phyloP scores from a whole-genome alignment of 2,329 filamentous ascomycete species.

The Monosporascus sp. region DNA sequence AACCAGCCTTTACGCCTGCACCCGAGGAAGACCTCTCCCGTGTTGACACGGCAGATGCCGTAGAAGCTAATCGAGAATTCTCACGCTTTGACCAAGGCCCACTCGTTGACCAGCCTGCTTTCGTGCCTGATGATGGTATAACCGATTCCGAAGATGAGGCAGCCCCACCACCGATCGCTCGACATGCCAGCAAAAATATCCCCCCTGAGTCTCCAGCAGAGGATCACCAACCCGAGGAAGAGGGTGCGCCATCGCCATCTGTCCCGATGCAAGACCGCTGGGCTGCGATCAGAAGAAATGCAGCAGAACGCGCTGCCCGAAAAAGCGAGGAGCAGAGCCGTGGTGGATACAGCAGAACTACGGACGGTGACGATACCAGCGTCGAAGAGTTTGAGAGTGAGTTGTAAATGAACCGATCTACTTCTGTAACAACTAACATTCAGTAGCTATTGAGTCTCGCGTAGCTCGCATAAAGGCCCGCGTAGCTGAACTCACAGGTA shows the following conservation, averaged over 20 bases:
- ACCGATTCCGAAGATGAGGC: slow-evolving; percentile 43
- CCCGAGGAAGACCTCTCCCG: slow-evolving; percentile 49
- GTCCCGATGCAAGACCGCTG: slow-evolving; percentile 67
- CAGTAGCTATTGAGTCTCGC: slow-evolving; percentile 85
- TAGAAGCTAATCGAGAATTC: slow-evolving; percentile 56
- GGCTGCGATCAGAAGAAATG: slow-evolving; percentile 95
- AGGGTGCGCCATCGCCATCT: slow-evolving; percentile 24
- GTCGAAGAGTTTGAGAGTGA: slow-evolving; percentile 59
- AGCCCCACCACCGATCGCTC: slow-evolving; percentile 46
- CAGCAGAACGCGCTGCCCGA: slow-evolving; percentile 70
- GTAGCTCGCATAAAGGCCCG: slow-evolving; percentile 97
- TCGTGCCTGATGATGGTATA: slow-evolving; percentile 56
- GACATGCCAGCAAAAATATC: slow-evolving; percentile 24
- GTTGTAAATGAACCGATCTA: slow-evolving; percentile 5
- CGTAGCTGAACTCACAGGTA: slow-evolving; percentile 87
- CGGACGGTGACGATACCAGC: slow-evolving; percentile 76
- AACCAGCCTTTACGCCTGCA: slow-evolving; percentile 39
- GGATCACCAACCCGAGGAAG: slow-evolving; percentile 21
- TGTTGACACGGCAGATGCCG: slow-evolving; percentile 53
- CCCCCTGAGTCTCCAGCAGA: slow-evolving; percentile 1
- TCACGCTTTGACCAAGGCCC: slow-evolving; percentile 83
- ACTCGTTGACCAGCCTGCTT: slow-evolving; percentile 78
- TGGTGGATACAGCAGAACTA: slow-evolving; percentile 50
- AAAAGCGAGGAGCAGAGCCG: slow-evolving; percentile 61
- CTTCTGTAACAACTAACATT: slow-evolving; percentile 16